phyloP scores from a whole-genome alignment of 73 alveolate genomes.

The Effrenium voratum region DNA sequence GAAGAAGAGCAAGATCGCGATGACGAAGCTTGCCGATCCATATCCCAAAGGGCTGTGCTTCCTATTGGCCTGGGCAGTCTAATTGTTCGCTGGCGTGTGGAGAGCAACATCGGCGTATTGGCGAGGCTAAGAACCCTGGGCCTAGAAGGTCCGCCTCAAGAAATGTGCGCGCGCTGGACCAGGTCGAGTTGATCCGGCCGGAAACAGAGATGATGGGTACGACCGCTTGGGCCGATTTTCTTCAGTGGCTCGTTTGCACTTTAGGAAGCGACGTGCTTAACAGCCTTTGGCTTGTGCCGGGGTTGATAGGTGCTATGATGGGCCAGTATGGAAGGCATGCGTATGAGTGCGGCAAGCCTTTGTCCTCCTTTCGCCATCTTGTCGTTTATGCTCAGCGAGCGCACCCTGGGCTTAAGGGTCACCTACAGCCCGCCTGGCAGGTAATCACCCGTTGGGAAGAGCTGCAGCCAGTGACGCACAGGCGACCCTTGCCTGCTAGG shows the following conservation, averaged over 20 bases:
- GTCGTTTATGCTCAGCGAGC: neutral
- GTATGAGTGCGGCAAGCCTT: neutral
- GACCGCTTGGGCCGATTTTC: neutral
- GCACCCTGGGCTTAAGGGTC: neutral
- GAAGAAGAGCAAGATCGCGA: no score
- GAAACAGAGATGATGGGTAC: neutral
- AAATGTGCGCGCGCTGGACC: neutral
- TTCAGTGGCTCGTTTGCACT: neutral
- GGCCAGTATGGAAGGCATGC: neutral
- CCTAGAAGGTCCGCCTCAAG: neutral
- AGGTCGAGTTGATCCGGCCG: neutral
- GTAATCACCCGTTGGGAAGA: neutral
- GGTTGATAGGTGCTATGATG: neutral
- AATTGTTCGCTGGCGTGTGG: neutral
- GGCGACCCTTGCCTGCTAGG: neutral
- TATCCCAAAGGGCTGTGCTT: neutral
- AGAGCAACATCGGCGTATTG: neutral
- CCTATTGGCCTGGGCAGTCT: neutral
- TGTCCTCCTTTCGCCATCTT: neutral
- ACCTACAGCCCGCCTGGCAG: neutral
- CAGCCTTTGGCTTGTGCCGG: neutral
- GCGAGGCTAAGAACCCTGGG: neutral
- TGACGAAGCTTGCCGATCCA: conserved; percentile 1
- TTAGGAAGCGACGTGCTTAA: neutral
- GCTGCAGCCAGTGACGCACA: conserved; percentile 19